Percentiles rank a stretch among this genome's conserved stretches.
Conservation (phyloP, 1,139 yeast species). For the Suhomyces bolitotheri region DNA sequence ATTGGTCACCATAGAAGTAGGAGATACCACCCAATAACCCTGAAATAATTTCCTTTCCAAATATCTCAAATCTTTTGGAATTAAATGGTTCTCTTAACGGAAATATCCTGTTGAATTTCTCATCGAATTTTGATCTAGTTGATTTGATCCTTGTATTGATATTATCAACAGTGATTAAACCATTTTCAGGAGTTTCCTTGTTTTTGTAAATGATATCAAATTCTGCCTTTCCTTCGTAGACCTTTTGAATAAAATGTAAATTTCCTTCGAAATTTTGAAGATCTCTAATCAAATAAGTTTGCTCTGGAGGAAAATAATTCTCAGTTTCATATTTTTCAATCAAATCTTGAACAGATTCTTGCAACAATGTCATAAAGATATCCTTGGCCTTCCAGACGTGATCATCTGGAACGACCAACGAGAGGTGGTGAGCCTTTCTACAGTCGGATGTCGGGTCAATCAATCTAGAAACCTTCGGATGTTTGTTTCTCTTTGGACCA, state of each 20-base stretch:
- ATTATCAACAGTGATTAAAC: conserved; percentile 44
- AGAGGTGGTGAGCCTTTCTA: conserved; percentile 59
- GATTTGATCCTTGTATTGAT: conserved; percentile 41
- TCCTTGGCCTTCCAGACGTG: conserved; percentile 81
- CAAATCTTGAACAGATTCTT: conserved; percentile 62
- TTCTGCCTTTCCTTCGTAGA: conserved; percentile 73
- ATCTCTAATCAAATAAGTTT: conserved; percentile 59
- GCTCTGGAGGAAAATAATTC: conserved; percentile 45
- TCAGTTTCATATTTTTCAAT: conserved; percentile 35
- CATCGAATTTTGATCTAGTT: conserved; percentile 45
- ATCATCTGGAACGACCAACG: conserved; percentile 70
- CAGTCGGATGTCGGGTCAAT: conserved; percentile 51
- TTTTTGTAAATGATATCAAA: conserved; percentile 67
- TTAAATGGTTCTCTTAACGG: conserved; percentile 57
- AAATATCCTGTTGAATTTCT: conserved; percentile 57
- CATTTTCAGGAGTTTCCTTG: conserved; percentile 39
- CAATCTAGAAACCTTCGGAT: conserved; percentile 33
- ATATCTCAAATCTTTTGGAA: conserved; percentile 43
- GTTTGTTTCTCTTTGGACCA: conserved; percentile 46
- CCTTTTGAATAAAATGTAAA: conserved; percentile 74
- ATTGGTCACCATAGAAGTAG: conserved; percentile 82
- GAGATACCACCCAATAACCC: conserved; percentile 89
- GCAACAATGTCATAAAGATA: conserved; percentile 65
- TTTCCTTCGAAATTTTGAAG: conserved; percentile 68
- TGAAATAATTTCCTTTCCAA: conserved; percentile 78